phyloP scores from a whole-genome alignment of 306 rosid genomes.

The Sphenostylis stenocarpa region DNA sequence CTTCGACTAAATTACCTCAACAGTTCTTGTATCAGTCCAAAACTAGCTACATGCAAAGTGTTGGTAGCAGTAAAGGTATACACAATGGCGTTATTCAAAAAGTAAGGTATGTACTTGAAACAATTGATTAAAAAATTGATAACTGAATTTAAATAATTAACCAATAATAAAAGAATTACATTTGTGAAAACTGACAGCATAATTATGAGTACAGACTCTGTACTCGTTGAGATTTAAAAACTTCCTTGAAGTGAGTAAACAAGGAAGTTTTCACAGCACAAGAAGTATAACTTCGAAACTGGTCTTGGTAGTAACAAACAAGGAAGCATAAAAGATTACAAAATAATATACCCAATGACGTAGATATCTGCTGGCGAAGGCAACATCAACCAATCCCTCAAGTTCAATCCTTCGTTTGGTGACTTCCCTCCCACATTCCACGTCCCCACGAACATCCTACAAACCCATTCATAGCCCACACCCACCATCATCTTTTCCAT shows the following conservation, averaged over 20 bases:
- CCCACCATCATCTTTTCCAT: background rate
- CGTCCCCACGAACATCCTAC: slow-evolving; percentile 87
- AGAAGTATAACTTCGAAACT: background rate
- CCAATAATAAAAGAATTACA: background rate
- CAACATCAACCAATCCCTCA: slow-evolving; percentile 62
- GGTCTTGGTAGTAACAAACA: background rate
- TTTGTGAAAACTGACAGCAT: slow-evolving; percentile 1
- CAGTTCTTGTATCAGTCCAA: background rate
- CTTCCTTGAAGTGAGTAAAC: background rate
- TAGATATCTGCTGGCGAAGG: slow-evolving; percentile 62
- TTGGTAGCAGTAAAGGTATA: background rate
- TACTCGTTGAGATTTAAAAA: background rate
- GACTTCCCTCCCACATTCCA: slow-evolving; percentile 98
- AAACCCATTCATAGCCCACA: background rate
- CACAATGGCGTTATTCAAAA: background rate
- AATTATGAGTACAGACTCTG: slow-evolving; percentile 7
- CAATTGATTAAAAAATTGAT: background rate
- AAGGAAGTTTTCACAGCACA: background rate
- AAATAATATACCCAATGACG: slow-evolving; percentile 63
- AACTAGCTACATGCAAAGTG: background rate
- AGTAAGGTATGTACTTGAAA: background rate
- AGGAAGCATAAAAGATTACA: background rate
- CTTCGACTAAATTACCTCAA: background rate
- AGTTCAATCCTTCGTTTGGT: slow-evolving; percentile 58
- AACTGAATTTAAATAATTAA: background rate